Evolutionary conservation across 2,329 filamentous ascomycete species (phyloP).

Genomic region (Fusarium zealandicum): DNA sequence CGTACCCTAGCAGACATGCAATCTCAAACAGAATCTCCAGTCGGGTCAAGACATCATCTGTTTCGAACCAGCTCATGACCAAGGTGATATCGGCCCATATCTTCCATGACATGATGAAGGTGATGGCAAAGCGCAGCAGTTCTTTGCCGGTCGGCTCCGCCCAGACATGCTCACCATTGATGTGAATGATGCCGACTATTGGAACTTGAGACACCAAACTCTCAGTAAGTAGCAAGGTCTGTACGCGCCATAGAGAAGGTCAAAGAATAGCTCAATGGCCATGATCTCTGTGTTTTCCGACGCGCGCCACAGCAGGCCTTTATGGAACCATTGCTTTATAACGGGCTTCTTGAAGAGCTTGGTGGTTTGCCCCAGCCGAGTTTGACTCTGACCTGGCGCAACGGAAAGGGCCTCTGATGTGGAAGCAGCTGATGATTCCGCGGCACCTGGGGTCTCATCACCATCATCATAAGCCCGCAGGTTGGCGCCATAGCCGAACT

Average conservation of each 20-base stretch:
- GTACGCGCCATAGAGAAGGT: constrained; percentile 60
- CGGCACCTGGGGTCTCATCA: constrained; percentile 22
- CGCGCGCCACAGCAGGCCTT: constrained; percentile 68
- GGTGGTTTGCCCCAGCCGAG: constrained; percentile 53
- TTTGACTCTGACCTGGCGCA: constrained; percentile 24
- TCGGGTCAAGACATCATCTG: constrained; percentile 66
- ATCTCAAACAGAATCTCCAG: constrained; percentile 67
- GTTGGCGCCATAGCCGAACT: constrained; percentile 68
- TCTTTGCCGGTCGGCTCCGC: constrained; percentile 62
- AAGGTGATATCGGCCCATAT: constrained; percentile 68
- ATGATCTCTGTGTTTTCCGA: constrained; percentile 66
- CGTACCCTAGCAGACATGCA: constrained; percentile 63
- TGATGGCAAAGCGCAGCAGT: constrained; percentile 66
- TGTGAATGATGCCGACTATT: constrained; percentile 66
- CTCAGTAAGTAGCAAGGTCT: too few relatives aligned
- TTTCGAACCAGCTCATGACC: constrained; percentile 68
- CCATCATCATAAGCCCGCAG: constrained; percentile 56
- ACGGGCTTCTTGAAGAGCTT: constrained; percentile 66
- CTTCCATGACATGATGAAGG: constrained; percentile 69
- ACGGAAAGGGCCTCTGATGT: constrained; percentile 39
- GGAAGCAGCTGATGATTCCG: constrained; percentile 31
- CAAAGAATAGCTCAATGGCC: constrained; percentile 70
- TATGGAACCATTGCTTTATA: constrained; percentile 71
- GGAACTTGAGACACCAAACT: too few relatives aligned
- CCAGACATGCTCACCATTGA: constrained; percentile 67